phyloP scores from a whole-genome alignment of 179 eudicot genomes.

The Silene noctiflora region DNA sequence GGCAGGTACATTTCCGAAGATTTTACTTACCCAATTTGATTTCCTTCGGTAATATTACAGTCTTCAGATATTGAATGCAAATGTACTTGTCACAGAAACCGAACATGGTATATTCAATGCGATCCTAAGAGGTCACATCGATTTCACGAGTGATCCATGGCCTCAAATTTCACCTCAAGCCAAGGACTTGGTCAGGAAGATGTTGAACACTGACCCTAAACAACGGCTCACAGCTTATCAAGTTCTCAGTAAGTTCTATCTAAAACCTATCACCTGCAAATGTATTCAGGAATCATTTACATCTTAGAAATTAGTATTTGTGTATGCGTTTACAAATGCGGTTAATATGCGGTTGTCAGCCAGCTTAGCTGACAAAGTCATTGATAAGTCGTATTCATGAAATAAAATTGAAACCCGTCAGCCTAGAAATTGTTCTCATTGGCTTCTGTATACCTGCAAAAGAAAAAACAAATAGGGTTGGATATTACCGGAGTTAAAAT shows the following conservation, averaged over 20 bases:
- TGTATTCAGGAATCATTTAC: not conserved
- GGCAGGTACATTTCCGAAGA: slow-evolving; percentile 39
- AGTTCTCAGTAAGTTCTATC: slow-evolving; percentile 53
- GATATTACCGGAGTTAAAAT: not conserved
- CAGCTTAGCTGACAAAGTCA: too few species aligned
- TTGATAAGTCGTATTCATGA: too few species aligned
- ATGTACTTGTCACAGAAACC: slow-evolving; percentile 41
- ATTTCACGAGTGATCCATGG: slow-evolving; percentile 75
- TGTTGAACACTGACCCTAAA: slow-evolving; percentile 64
- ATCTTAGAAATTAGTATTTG: not conserved
- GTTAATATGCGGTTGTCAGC: too few species aligned
- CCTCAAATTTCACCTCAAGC: slow-evolving; percentile 65
- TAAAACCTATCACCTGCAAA: not conserved
- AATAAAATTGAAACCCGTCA: too few species aligned
- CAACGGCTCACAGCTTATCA: slow-evolving; percentile 63
- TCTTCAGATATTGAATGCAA: not conserved
- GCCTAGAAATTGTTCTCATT: too few species aligned
- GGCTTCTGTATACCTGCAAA: too few species aligned
- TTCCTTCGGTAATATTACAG: not conserved
- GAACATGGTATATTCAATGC: slow-evolving; percentile 82
- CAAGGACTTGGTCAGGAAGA: slow-evolving; percentile 70
- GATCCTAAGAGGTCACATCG: slow-evolving; percentile 60
- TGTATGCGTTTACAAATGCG: not conserved
- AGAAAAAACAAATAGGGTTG: too few species aligned
- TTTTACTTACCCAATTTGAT: not conserved